Evolutionary conservation across 768 basidiomycete species (phyloP).

Genomic region (Leccinum barrowsii): DNA sequence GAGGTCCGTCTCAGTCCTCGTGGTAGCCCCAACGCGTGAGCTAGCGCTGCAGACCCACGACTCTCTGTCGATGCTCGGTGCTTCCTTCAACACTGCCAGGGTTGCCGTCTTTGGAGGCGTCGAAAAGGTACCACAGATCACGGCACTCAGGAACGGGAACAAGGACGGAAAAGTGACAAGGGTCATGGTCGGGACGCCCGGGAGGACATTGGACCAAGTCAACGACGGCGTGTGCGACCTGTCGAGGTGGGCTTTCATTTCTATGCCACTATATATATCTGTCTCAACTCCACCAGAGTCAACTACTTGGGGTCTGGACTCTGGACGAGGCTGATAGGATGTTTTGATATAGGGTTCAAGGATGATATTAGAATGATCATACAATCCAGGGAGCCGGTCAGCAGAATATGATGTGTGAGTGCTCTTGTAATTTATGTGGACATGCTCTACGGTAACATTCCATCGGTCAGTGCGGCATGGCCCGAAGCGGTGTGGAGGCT

Average conservation of each 20-base stretch:
- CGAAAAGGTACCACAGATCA: slow-evolving; percentile 78
- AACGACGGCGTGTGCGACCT: slow-evolving; percentile 84
- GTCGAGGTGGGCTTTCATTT: slow-evolving; percentile 49
- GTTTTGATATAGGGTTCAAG: slow-evolving; percentile 96
- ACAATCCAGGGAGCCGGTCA: slow-evolving; percentile 39
- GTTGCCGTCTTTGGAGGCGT: slow-evolving; percentile 97
- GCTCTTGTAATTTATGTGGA: neutral
- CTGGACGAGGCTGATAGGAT: slow-evolving; percentile 98
- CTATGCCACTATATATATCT: neutral
- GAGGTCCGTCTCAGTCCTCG: slow-evolving; percentile 53
- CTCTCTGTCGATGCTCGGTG: slow-evolving; percentile 69
- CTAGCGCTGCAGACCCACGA: slow-evolving; percentile 94
- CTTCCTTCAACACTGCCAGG: slow-evolving; percentile 68
- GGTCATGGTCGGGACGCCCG: slow-evolving; percentile 94
- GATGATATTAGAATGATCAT: slow-evolving; percentile 95
- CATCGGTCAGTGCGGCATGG: slow-evolving; percentile 94
- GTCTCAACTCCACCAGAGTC: slow-evolving; percentile 47
- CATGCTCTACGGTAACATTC: neutral
- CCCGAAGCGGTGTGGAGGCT: slow-evolving; percentile 89
- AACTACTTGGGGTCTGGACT: slow-evolving; percentile 64
- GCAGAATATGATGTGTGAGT: slow-evolving; percentile 93
- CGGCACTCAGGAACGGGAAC: slow-evolving; percentile 54
- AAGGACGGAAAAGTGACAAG: slow-evolving; percentile 53
- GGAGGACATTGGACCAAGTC: slow-evolving; percentile 88
- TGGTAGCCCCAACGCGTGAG: slow-evolving; percentile 94